phyloP scores from a whole-genome alignment of 2,329 filamentous ascomycete genomes.

The Xylaria sp. region DNA sequence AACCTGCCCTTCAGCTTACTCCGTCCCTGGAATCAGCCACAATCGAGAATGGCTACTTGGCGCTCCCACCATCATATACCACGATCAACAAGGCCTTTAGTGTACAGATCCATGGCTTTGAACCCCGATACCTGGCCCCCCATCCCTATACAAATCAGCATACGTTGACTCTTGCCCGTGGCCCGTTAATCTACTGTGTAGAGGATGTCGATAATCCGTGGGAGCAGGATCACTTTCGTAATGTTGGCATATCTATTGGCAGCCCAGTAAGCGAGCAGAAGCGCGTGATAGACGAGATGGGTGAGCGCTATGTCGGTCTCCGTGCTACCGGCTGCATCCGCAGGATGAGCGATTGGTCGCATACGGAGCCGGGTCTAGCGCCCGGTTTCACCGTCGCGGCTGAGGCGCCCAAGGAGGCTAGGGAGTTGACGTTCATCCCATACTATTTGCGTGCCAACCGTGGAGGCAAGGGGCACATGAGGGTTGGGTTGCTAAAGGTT shows the following conservation, averaged over 20 bases:
- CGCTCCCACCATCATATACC: constrained; percentile 49
- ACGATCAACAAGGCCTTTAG: constrained; percentile 48
- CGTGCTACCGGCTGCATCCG: constrained; percentile 37
- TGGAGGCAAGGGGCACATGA: constrained; percentile 59
- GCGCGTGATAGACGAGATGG: constrained; percentile 31
- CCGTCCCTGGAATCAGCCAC: constrained; percentile 42
- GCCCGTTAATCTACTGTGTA: constrained; percentile 65
- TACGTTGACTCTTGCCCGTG: constrained; percentile 59
- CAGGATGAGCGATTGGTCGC: constrained; percentile 30
- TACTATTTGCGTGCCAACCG: constrained; percentile 62
- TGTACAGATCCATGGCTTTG: constrained; percentile 52
- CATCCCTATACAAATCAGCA: constrained; percentile 62
- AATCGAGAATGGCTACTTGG: constrained; percentile 57
- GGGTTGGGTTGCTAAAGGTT: constrained; percentile 48
- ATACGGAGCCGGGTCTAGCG: constrained; percentile 29
- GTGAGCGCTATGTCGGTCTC: constrained; percentile 39
- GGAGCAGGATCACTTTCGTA: constrained; percentile 62
- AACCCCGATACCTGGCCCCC: constrained; percentile 55
- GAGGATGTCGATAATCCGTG: constrained; percentile 64
- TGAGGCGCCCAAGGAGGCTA: constrained; percentile 31
- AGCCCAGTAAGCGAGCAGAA: constrained; percentile 32
- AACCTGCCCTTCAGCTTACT: constrained; percentile 39
- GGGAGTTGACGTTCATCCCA: constrained; percentile 56
- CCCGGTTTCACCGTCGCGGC: constrained; percentile 30
- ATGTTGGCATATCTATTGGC: constrained; percentile 40